Percentiles rank a stretch among this genome's conserved stretches.
phyloP scores from a whole-genome alignment of 331 rosid species.

The Pyracantha coccinea region DNA sequence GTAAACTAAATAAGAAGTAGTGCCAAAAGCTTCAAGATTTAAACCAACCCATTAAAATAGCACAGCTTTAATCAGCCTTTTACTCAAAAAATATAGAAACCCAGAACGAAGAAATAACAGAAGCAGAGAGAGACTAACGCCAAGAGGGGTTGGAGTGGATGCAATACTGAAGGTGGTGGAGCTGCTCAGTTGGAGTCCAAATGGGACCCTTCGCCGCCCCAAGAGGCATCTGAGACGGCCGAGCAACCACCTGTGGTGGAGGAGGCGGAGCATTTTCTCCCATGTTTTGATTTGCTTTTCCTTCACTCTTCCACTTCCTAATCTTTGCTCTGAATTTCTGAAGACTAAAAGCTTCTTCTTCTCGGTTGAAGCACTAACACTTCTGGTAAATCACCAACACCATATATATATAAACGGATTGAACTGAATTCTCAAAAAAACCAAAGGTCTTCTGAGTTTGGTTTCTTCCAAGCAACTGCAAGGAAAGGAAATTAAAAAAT shows the following conservation, averaged over 20 bases:
- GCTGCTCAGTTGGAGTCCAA: conserved; percentile 82
- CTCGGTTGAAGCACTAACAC: background rate
- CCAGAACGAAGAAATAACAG: background rate
- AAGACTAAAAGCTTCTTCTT: background rate
- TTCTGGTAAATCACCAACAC: conserved; percentile 3
- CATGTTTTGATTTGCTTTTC: conserved; percentile 29
- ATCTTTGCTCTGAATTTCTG: background rate
- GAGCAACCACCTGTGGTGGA: conserved; percentile 30
- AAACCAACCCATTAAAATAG: background rate
- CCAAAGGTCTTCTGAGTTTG: background rate
- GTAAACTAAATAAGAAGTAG: conserved; percentile 1
- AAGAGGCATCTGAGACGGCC: conserved; percentile 26
- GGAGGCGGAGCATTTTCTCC: conserved; percentile 55
- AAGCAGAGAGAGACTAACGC: conserved; percentile 58
- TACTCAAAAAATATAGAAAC: background rate
- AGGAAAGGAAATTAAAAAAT: background rate
- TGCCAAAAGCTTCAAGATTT: background rate
- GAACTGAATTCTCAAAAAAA: too few species aligned
- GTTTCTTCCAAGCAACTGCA: background rate
- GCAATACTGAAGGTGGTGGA: conserved; percentile 79
- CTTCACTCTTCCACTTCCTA: background rate
- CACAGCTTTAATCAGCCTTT: conserved; percentile 2
- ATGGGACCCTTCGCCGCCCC: conserved; percentile 60
- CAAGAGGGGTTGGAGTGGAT: conserved; percentile 96
- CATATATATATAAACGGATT: background rate